phyloP scores from a whole-genome alignment of 257 asterid species.

The Scutellaria galericulata region DNA sequence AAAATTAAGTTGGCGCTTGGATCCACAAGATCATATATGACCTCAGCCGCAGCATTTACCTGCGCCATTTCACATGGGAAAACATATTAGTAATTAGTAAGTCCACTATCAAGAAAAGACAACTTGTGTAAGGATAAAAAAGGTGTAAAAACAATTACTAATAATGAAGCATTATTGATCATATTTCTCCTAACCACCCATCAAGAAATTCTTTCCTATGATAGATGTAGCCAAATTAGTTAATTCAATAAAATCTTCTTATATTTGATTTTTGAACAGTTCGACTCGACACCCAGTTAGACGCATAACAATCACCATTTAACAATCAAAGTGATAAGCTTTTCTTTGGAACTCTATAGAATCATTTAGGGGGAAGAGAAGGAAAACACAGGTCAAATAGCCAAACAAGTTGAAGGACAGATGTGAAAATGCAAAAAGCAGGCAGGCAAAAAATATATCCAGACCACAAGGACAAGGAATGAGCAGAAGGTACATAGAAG shows the following conservation, averaged over 20 bases:
- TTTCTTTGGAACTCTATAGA: slow-evolving; percentile 4
- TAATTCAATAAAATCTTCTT: background rate
- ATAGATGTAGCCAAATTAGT: background rate
- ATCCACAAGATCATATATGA: slow-evolving; percentile 97
- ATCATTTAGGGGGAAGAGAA: background rate
- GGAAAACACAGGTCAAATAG: slow-evolving; percentile 2
- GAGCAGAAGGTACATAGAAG: slow-evolving; percentile 12
- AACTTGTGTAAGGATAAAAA: slow-evolving; percentile 12
- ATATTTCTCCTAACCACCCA: background rate
- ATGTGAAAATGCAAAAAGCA: background rate
- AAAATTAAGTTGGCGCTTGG: slow-evolving; percentile 96
- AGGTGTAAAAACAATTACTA: slow-evolving; percentile 1
- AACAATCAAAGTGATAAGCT: background rate
- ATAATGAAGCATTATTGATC: background rate
- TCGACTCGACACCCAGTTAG: background rate
- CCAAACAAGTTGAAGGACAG: background rate
- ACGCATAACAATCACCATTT: background rate
- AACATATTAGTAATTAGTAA: slow-evolving; percentile 10
- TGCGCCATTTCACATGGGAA: slow-evolving; percentile 33
- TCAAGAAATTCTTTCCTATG: background rate
- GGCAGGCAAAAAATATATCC: slow-evolving; percentile 2
- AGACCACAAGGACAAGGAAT: slow-evolving; percentile 9
- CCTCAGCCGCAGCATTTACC: slow-evolving; percentile 99
- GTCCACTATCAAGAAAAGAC: slow-evolving; percentile 8
- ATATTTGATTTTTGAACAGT: slow-evolving; percentile 7